These are phyloP conservation scores for Priceomyces medius DNA, from an alignment of 805 yeast species.

Conservation along the genomic window DNA sequence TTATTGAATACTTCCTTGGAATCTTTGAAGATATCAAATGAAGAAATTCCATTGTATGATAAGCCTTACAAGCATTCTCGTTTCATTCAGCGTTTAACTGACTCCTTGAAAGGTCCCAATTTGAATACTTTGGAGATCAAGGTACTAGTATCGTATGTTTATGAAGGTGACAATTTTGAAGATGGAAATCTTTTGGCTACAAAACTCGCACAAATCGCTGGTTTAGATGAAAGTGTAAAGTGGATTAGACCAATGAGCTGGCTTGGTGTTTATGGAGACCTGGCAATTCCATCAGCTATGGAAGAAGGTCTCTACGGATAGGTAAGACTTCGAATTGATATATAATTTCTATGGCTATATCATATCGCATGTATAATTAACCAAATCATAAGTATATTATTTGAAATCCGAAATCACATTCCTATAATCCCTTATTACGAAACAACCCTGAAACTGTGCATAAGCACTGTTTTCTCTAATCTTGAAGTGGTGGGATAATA, in stretches of 20 bases:
- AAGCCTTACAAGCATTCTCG: slow-evolving; percentile 12
- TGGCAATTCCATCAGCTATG: slow-evolving; percentile 61
- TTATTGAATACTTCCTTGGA: slow-evolving; percentile 30
- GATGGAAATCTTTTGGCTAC: slow-evolving; percentile 62
- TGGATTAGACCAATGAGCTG: slow-evolving; percentile 73
- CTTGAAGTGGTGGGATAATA: no score
- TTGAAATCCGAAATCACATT: no score
- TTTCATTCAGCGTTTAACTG: slow-evolving; percentile 9
- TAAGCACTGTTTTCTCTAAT: no score
- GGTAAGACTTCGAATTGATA: no score
- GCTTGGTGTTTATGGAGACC: slow-evolving; percentile 81
- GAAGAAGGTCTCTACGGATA: slow-evolving; percentile 77
- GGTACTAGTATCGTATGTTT: slow-evolving; percentile 62
- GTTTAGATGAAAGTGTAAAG: slow-evolving; percentile 11
- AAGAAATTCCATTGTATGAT: slow-evolving; percentile 3
- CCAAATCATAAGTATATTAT: no score
- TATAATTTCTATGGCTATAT: no score
- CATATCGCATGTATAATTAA: no score
- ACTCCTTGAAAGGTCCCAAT: slow-evolving; percentile 6
- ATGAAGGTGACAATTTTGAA: slow-evolving; percentile 84
- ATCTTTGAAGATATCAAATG: slow-evolving; percentile 22
- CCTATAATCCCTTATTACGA: no score
- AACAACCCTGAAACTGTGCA: no score
- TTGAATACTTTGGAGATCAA: slow-evolving; percentile 20
- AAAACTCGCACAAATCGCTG: slow-evolving; percentile 25